Conservation (phyloP, 345 rosid genomes). For the Cardamine occulta region DNA sequence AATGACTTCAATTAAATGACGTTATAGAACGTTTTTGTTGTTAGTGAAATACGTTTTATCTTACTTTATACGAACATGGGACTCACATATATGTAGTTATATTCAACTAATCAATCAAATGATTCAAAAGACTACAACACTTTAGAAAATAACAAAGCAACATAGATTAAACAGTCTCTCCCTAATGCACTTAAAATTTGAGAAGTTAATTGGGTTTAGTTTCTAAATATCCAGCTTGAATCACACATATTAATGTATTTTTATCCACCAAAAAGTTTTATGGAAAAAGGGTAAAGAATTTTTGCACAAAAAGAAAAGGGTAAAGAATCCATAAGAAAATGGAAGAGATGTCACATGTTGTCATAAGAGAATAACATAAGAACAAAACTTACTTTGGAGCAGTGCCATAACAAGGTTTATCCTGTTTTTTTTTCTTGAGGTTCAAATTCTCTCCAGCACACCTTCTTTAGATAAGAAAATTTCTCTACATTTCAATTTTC, state of each 20-base stretch:
- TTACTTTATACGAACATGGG: not conserved
- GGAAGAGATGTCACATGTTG: conserved; percentile 42
- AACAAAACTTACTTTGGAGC: conserved; percentile 46
- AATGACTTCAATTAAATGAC: no score
- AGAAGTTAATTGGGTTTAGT: not conserved
- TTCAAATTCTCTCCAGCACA: conserved; percentile 36
- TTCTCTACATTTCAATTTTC: conserved; percentile 29
- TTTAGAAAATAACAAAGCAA: not conserved
- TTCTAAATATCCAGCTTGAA: not conserved
- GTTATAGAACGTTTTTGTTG: no score
- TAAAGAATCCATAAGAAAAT: not conserved
- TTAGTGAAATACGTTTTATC: not conserved
- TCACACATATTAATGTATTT: not conserved
- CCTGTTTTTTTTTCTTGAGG: conserved; percentile 42
- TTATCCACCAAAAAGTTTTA: not conserved
- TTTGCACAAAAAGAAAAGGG: not conserved
- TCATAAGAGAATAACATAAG: conserved; percentile 41
- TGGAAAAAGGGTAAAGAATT: conserved; percentile 6
- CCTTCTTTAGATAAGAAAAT: conserved; percentile 31
- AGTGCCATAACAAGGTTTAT: conserved; percentile 41
- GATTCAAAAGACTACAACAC: not conserved
- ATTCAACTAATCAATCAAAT: not conserved
- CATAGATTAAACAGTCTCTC: conserved; percentile 1
- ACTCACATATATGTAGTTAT: not conserved
- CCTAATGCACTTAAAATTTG: not conserved